Evolutionary conservation across 305 asterid genomes (phyloP), one percentile per base, ranked within the genome.

Genomic region (Solanum hybrid): DNA sequence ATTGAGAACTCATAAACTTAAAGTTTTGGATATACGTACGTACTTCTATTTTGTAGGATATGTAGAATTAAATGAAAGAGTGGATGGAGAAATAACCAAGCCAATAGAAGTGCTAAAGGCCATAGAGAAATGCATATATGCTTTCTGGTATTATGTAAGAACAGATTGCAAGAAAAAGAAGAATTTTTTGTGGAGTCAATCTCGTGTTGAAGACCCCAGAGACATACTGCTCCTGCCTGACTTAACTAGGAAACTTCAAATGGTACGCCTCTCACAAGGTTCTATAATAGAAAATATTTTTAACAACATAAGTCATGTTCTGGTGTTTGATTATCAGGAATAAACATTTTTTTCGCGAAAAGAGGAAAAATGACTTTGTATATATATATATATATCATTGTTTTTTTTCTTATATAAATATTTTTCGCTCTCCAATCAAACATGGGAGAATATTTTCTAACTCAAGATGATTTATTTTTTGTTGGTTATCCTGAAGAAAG

Each of bases 191-290:
- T 77, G 82, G 79, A 78, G 69, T 88, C 87, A n/a, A 57, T 89
- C 94, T 11, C 89, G 91, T 3, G 93, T 95, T 16, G 96, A 95
- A 92, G 95, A 96, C 90, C 97, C 97, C 46, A 92, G 39, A 61
- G 96, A 95, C 84, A 89, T 94, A 91, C 89, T 91, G 87, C 92
- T 94, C 74, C 89, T 95, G 1, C 90, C 92, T 89, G 29, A 82
- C 18, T 89, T 94, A 35, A 87, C 91, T 3, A 90, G 88, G 73
- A 88, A 34, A 75, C 37, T 94, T 34, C 92, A 88, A 37, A 93
- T 94, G 97, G 97, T 95, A 91, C 22, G 71, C 28, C 18, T 46
- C 73, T 83, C 73, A 24, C 64, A 76, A 18, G 26, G 18, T 37
- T 26, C 34, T 13, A 40, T 29, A 82, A 40, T 2, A 10, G 13